Evolutionary conservation across 495 filamentous ascomycete genomes (phyloP), one percentile per base, ranked within the genome.

Genomic region (Niebla homalea): DNA sequence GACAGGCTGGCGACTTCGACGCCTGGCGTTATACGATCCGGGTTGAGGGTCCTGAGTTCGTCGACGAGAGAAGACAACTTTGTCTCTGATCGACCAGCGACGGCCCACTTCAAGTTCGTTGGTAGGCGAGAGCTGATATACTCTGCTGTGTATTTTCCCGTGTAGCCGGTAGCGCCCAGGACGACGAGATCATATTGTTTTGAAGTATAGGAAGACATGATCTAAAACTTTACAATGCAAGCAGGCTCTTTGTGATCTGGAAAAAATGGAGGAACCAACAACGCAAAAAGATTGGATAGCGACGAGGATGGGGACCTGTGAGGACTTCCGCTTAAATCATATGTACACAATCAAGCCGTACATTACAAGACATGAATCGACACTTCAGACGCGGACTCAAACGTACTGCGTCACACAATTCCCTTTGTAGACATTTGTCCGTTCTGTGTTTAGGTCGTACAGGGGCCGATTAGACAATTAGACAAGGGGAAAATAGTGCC

Each of bases 131-230:
- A 74, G 37, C 82, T 72, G 52, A 95, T 86, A 61, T 92, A 75
- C 62, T 94, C 80, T 38, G 81, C 84, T 35, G 77, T 81, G 23
- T 84, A 68, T 56, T 79, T 80, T 11, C 90, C 90, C 0, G 90
- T 97, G 66, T 94, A 94, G 19, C 90, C 90, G 56, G 78, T 78
- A 12, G 88, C 88, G 18, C 90, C 90, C 32, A 90, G 77, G 26
- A 97, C 69, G 16, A 94, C 72, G 44, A 95, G 53, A 57, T 95
- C 88, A 65, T 93, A 96, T 64, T 82, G 71, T 48, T 79, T 78
- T 59, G 63, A 7, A 23, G 32, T 6, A 14, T 50, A n/a, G 36
- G 32, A n/a, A 52, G 50, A 25, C 41, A 52, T 37, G 32, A 12
- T 32, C 20, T 11, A 23, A 29, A 12, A 32, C 0, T 1, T 11